Evolutionary conservation across 352 stramenopile genomes (phyloP).

Genomic region (Phytopythium cucurbitacearum): DNA sequence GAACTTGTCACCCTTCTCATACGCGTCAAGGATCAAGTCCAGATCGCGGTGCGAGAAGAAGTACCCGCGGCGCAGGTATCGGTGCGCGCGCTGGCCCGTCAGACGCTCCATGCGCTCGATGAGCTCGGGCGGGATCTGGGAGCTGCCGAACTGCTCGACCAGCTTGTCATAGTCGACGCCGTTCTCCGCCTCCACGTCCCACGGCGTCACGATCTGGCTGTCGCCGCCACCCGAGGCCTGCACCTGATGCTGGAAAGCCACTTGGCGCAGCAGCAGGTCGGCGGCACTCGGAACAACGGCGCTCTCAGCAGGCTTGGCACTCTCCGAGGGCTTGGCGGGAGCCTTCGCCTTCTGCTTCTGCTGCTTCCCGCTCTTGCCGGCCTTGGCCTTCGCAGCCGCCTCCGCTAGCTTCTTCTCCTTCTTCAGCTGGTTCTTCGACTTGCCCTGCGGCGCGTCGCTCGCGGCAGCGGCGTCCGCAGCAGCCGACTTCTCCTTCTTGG

Average conservation of each 20-base stretch:
- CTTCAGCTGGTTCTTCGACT: conserved; percentile 86
- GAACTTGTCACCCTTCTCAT: conserved; percentile 96
- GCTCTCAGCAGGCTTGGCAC: conserved; percentile 58
- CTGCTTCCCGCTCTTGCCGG: conserved; percentile 29
- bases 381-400: conserved; percentile 41
- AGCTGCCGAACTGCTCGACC: conserved; percentile 97
- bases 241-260: conserved; percentile 69
- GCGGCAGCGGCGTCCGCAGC: conserved; percentile 4
- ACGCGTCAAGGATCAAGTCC: conserved; percentile 92
- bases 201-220: conserved; percentile 89
- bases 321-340: conserved; percentile 60
- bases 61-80: conserved; percentile 97
- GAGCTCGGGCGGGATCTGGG: conserved; percentile 91
- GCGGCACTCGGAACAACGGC: conserved; percentile 47
- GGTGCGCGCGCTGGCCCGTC: conserved; percentile 92
- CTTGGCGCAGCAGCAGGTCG: conserved; percentile 68
- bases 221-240: conserved; percentile 39
- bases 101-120: conserved; percentile 95
- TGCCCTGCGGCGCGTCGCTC: conserved; percentile 24
- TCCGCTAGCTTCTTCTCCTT: conserved; percentile 87
- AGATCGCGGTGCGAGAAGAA: conserved; percentile 99
- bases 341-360: conserved; percentile 39
- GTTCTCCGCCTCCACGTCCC: conserved; percentile 93
- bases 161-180: conserved; percentile 99
- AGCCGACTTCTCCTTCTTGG: conserved; percentile 30